Evolutionary conservation across 2,329 filamentous ascomycete species (phyloP).

Genomic region (Hypoxylon sp.): DNA sequence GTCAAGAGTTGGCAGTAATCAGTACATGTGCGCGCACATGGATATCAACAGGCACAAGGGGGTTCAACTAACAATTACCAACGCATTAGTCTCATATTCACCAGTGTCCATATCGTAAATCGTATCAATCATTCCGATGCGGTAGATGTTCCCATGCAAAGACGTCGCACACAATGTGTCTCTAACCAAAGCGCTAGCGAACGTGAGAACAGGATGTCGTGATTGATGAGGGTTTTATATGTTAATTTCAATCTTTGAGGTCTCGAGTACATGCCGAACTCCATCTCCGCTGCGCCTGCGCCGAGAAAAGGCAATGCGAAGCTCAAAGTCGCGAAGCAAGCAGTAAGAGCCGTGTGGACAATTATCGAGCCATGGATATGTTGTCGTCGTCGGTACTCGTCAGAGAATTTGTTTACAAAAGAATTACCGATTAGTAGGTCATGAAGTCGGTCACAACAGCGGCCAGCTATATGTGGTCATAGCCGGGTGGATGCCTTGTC

Average conservation of each 20-base stretch:
- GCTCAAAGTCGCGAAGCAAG: conserved; percentile 14
- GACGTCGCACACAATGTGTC: conserved; percentile 17
- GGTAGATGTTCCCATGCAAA: conserved; percentile 47
- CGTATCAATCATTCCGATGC: conserved; percentile 50
- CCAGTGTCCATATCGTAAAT: conserved; percentile 73
- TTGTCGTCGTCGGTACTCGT: background rate
- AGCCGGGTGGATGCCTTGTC: conserved; percentile 13
- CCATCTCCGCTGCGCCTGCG: conserved; percentile 49
- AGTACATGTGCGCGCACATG: conserved; percentile 35
- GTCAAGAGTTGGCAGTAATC: conserved; percentile 14
- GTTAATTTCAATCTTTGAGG: conserved; percentile 47
- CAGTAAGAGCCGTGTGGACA: conserved; percentile 4
- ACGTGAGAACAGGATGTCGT: conserved; percentile 21
- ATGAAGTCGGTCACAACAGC: conserved; percentile 12
- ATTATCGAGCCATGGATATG: conserved; percentile 34
- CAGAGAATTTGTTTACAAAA: background rate
- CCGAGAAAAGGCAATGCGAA: conserved; percentile 33
- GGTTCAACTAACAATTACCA: conserved; percentile 67
- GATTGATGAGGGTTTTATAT: conserved; percentile 31
- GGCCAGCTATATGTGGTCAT: conserved; percentile 20
- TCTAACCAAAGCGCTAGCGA: conserved; percentile 21
- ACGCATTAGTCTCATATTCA: conserved; percentile 74
- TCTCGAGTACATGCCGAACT: conserved; percentile 53
- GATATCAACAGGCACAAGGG: background rate
- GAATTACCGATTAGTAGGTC: conserved; percentile 11